Evolutionary conservation across 1,284 basidiomycete species (phyloP), one percentile per base, ranked within the genome.

Genomic region (Pyrrhoderma lamaoense): DNA sequence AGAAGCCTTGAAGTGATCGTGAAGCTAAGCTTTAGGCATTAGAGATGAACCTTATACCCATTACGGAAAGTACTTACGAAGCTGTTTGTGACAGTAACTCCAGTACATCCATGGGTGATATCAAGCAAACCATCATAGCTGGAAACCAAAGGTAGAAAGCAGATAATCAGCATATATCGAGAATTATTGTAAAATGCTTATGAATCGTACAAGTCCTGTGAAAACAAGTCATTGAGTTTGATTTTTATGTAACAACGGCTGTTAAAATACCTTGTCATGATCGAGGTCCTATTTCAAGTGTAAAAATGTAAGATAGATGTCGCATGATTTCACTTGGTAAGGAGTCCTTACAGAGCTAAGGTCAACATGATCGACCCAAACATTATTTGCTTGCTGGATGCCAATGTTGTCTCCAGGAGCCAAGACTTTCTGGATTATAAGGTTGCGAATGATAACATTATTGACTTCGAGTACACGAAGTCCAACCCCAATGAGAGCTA

Each of bases 361-460:
- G 59, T 74, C 73, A 49, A 65, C 60, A 53, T 74, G 72, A 61
- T 74, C 73, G 42, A 74, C 53, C 73, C 72, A 75, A 16, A 75
- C 72, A 55, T 71, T 65, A 51, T 60, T 61, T n/a, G 74, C 56
- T n/a, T 61, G 59, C 56, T 74, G 71, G 40, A 74, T 64, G 34
- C 70, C 72, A 47, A 73, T 64, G 25, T 69, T 69, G 58, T 74
- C 71, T 42, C 72, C 72, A 49, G 66, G 68, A n/a, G 72, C 71
- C 0, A 74, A 60, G 25, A 76, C 73, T 60, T 75, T 75, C 37
- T 70, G 70, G 52, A 76, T 69, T 59, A 72, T 74, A 58, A 76
- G 59, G 58, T 75, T 75, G 25, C 74, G 68, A 54, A 75, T 67
- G 58, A 76, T 76, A 48, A 76, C 73, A 52, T 76, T 75, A 36